Evolutionary conservation across 345 rosid genomes (phyloP), one percentile per base, ranked within the genome.

Genomic region (Citrus mangshanensis): DNA sequence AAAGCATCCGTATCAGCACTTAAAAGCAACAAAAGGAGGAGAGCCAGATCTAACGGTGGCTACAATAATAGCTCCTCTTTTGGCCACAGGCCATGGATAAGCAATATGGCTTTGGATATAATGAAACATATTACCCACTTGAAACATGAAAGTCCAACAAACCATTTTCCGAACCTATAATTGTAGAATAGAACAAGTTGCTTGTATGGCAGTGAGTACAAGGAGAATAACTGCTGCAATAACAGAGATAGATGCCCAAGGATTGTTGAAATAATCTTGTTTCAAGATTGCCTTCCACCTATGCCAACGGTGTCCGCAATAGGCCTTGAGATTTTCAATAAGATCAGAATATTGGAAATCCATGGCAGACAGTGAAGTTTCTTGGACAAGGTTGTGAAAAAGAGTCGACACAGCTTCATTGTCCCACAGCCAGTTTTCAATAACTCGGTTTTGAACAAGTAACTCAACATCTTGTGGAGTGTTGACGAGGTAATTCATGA

Each of bases 241-340:
- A 49, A 49, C 54, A 14, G 54, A 49, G 19, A 75, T 42, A 14
- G 9, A 3, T 0, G 73, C 37, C 86, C 86, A 84, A 10, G 86
- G 84, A 72, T 16, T 78, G 2, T 18, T 55, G 56, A 81, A 49
- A 13, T 49, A 49, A 49, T 49, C 54, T 49, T 49, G 54, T 49
- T 49, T 49, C 54, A 49, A 49, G 78, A 12, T 78, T 16, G 78
- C 82, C 54, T 35, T 73, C 84, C 84, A 82, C 56, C 18, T 62
- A 58, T 82, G 27, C 79, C 72, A 25, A 27, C 56, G 74, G 1
- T 0, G 63, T 38, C 3, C 10, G 61, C 73, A 70, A 64, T 78
- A 24, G 1, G 0, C 1, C 0, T 78, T 49, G 1, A 84, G 75
- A 12, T 70, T 28, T 4, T 32, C 12, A 25, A 73, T 6, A 3